A percentile compares a stretch with the other conserved stretches of the same genome.
Evolutionary conservation across 768 basidiomycete species (phyloP).

Genomic region (Suillus brevipes): DNA sequence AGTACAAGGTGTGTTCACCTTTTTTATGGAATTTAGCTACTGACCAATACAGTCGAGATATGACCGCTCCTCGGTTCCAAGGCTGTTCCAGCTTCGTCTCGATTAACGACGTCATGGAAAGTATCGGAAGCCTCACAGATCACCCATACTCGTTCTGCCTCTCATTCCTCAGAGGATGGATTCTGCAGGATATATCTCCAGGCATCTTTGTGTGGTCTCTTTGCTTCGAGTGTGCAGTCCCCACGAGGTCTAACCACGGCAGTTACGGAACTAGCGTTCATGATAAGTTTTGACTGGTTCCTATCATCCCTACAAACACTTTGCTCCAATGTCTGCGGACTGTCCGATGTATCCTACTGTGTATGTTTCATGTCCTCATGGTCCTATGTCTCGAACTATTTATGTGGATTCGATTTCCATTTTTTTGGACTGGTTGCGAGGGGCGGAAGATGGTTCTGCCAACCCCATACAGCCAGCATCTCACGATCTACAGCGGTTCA

Average conservation of each 20-base stretch:
- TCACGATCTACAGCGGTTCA: not conserved
- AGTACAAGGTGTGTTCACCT: constrained; percentile 5
- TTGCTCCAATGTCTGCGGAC: constrained; percentile 21
- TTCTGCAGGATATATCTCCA: constrained; percentile 4
- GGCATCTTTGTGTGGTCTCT: constrained; percentile 9
- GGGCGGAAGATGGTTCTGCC: not conserved
- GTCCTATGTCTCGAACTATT: not conserved
- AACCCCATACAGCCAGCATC: not conserved
- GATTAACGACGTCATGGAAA: constrained; percentile 3
- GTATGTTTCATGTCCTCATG: constrained; percentile 11
- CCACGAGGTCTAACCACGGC: not conserved
- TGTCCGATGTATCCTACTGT: constrained; percentile 22
- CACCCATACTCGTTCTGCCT: constrained; percentile 4
- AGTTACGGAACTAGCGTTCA: constrained; percentile 3
- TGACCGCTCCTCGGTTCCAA: constrained; percentile 4
- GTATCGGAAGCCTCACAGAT: constrained; percentile 7
- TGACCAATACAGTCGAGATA: constrained; percentile 7
- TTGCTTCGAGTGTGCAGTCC: constrained; percentile 5
- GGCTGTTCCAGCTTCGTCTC: constrained; percentile 5
- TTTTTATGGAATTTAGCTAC: not conserved
- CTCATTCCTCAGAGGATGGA: not conserved
- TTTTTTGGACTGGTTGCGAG: not conserved
- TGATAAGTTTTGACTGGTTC: not conserved
- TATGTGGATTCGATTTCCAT: not conserved
- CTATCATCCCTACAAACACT: constrained; percentile 5